Conservation (phyloP, 345 rosid species). For the Boechera retrofracta region DNA sequence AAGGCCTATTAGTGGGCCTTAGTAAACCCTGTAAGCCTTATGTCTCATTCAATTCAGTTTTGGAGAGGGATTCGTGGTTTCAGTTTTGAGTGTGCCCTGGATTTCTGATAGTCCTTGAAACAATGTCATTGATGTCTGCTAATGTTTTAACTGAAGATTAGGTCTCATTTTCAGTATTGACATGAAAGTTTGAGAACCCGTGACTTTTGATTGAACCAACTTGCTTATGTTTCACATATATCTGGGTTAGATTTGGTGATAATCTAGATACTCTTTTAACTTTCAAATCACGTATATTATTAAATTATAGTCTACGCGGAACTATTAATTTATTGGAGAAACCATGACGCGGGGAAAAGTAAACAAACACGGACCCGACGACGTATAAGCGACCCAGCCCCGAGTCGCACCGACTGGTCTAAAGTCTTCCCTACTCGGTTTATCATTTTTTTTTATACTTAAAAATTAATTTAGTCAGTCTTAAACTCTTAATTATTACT, state of each 20-base stretch:
- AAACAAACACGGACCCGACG: constrained; percentile 42
- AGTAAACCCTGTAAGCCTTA: no score
- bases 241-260: neutral
- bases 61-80: no score
- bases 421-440: constrained; percentile 42
- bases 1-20: no score
- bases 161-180: neutral
- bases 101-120: neutral
- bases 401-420: constrained; percentile 31
- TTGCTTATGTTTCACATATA: neutral
- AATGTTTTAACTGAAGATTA: neutral
- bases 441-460: neutral
- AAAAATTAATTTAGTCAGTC: neutral
- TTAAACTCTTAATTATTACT: neutral
- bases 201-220: neutral
- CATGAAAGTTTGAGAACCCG: neutral
- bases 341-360: constrained; percentile 44
- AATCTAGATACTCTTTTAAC: no score
- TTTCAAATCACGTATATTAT: no score
- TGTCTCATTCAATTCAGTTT: no score
- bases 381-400: constrained; percentile 28
- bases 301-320: neutral
- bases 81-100: no score
- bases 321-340: neutral
- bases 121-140: no score